Evolutionary conservation across 1,139 yeast genomes (phyloP), one percentile per base, ranked within the genome.

Genomic region (Candida glucosophila): DNA sequence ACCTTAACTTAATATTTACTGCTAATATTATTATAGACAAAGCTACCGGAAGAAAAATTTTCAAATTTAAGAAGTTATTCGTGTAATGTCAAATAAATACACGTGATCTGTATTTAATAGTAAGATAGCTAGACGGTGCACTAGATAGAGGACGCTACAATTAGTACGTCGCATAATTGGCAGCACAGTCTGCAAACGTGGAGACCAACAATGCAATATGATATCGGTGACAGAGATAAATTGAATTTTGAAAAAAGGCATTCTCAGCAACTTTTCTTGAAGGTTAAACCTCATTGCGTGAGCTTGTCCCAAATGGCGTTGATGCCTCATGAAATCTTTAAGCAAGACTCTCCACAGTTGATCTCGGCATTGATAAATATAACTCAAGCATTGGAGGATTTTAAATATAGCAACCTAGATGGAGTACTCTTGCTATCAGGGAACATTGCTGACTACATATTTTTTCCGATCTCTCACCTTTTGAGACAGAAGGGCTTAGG

Each of bases 381-480:
- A 2, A 36, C 37, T 14, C 21, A 24, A 1, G 22, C 29, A 1
- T 7, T 23, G 7, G 21, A 9, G 24, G 6, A 5, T 12, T 14
- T 14, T 12, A 1, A 24, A 28, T 0, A 24, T 30, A 6, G 6
- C 14, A 11, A 20, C 15, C 5, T 12, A 5, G 14, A 11, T 12
- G 39, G 30, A 5, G 32, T 41, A 3, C 58, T 55, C 29, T 27
- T 37, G 6, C 28, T 59, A 6, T 40, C 60, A 2, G 38, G 52
- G 5, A 56, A 50, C 15, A 31, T 63, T 12, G 67, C 67, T 0
- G 69, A 63, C 38, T 63, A 63, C 31, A 41, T 63, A 3, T 63
- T 63, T 36, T 60, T 51, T 29, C 70, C 70, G 1, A 29, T 63
- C 10, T 52, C 68, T 2, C 44, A 41, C 22, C 32, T 61, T 19